Evolutionary conservation across 768 basidiomycete genomes (phyloP), one percentile per base, ranked within the genome.

Genomic region (Kwoniella sp.): DNA sequence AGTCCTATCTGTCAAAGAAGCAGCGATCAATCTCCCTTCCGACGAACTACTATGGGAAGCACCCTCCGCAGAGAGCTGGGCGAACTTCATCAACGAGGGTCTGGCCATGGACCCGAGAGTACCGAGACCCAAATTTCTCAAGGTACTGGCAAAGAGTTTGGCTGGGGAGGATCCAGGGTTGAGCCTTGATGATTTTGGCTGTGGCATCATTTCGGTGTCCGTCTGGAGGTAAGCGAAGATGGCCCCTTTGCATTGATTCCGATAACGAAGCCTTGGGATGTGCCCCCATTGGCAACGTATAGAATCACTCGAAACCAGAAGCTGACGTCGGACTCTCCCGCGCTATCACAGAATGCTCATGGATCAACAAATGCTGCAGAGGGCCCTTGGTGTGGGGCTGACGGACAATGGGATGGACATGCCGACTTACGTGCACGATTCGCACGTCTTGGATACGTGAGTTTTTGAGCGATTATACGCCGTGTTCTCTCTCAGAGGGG

Each of bases 41-140:
- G 69, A 72, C 22, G 71, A 72, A 13, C 37, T 56, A 2, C 48
- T 70, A 20, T 77, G 76, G 76, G 69, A 71, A 30, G 76, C 76
- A 0, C 55, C 73, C 0, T 63, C 70, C 51, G 69, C 76, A 8
- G 55, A 29, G 0, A 55, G 64, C 9, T 77, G 76, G 76, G 62
- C 65, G 22, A 58, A 55, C 25, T 60, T 61, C 9, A 59, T 62
- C 41, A 47, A 60, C 29, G 52, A 61, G 30, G 54, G 63, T 28
- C 13, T 47, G 51, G 38, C 61, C 20, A 20, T 48, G 41, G 66
- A 61, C 55, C 66, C 58, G 20, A 65, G 31, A 25, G 25, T 25
- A 7, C 58, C 51, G 2, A 28, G 56, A 58, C 63, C 56, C 5
- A 65, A 65, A 29, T 71, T 72, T 56, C 61, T 68, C 17, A 66